Evolutionary conservation across 1,284 basidiomycete genomes (phyloP).

Genomic region (Austroboletus novae-zelandiae): DNA sequence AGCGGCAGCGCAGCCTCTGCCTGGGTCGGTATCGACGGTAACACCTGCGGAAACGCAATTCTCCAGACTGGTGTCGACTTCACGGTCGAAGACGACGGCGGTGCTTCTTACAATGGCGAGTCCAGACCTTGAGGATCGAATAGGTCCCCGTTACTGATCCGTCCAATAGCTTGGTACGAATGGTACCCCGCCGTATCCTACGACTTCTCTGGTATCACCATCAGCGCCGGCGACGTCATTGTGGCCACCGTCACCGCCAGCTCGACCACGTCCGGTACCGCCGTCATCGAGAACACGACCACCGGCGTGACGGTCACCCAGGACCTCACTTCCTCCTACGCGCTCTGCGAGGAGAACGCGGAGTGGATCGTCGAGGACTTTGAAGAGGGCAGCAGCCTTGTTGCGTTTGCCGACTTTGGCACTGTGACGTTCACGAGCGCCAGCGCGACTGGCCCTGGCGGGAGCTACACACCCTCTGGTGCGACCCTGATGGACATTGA

Average conservation of each 20-base stretch:
- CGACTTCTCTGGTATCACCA: neutral
- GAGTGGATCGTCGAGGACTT: constrained; percentile 30
- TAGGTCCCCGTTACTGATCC: neutral
- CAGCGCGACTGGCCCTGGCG: constrained; percentile 8
- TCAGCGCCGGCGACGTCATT: neutral
- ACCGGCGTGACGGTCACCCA: constrained; percentile 6
- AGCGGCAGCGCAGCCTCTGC: neutral
- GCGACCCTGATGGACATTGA: constrained; percentile 15
- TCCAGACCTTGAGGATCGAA: neutral
- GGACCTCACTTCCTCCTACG: constrained; percentile 3
- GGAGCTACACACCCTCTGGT: constrained; percentile 13
- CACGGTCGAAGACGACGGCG: neutral
- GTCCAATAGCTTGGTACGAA: neutral
- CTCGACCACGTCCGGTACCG: neutral
- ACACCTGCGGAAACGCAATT: neutral
- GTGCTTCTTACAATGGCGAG: neutral
- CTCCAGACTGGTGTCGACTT: neutral
- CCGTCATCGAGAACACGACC: constrained; percentile 17
- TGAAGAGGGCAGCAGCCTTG: neutral
- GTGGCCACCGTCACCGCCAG: neutral
- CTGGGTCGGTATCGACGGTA: neutral
- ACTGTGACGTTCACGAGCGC: constrained; percentile 17
- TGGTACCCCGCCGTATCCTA: neutral
- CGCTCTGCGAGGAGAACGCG: constrained; percentile 9
- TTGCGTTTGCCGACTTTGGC: constrained; percentile 19